These are phyloP conservation scores for Atkinsonella texensis DNA, from an alignment of 2,329 filamentous ascomycete species.

Conservation along the genomic window DNA sequence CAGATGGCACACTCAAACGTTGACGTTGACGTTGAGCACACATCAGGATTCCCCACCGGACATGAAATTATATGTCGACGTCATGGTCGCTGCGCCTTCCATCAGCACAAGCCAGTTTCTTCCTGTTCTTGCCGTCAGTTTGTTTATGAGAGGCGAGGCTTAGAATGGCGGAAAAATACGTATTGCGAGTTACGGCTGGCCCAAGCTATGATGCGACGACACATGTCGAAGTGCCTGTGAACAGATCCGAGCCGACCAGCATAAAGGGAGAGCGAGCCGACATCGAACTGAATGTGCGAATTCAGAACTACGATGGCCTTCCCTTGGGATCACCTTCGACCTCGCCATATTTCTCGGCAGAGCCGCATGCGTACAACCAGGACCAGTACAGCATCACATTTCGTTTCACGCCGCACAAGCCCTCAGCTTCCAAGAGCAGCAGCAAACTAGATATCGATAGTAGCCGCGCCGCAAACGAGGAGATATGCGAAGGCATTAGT, in stretches of 20 bases:
- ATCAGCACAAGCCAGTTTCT: too few relatives aligned
- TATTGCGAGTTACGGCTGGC: constrained; percentile 72
- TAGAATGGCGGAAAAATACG: constrained; percentile 57
- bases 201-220: constrained; percentile 58
- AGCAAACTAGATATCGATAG: background rate
- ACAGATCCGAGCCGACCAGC: constrained; percentile 47
- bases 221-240: constrained; percentile 68
- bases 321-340: constrained; percentile 56
- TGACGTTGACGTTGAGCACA: background rate
- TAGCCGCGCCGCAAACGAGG: constrained; percentile 7
- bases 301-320: constrained; percentile 58
- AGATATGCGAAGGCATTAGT: constrained; percentile 37
- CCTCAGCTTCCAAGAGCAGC: constrained; percentile 6
- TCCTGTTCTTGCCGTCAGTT: too few relatives aligned
- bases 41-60: background rate
- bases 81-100: background rate
- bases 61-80: background rate
- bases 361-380: constrained; percentile 49
- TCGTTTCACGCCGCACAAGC: constrained; percentile 58
- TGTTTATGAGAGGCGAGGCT: background rate
- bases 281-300: constrained; percentile 60
- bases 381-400: constrained; percentile 84
- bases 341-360: constrained; percentile 64
- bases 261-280: constrained; percentile 55
- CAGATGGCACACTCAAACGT: background rate